These are phyloP conservation scores for Colletotrichum higginsianum DNA, from an alignment of 2,329 filamentous ascomycete genomes.

Conservation along the genomic window DNA sequence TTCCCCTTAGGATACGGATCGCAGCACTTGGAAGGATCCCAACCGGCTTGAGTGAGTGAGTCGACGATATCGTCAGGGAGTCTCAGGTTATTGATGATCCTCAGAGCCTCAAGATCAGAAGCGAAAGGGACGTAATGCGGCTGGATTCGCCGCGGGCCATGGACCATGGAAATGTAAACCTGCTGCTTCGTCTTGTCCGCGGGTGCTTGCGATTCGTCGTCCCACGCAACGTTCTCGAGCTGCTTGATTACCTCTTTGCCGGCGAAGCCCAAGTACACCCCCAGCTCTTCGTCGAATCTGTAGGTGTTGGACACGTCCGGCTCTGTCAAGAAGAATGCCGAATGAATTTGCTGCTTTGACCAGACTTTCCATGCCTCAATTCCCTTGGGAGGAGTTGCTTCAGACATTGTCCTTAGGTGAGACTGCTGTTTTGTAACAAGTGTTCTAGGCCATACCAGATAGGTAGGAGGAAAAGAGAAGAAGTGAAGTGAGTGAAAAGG, in stretches of 20 bases:
- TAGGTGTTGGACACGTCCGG: neutral
- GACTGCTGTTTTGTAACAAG: neutral
- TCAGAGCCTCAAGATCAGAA: neutral
- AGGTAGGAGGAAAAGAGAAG: neutral
- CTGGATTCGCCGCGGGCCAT: neutral
- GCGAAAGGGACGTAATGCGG: neutral
- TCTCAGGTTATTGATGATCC: neutral
- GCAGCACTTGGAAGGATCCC: neutral
- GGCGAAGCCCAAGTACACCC: neutral
- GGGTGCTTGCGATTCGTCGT: neutral
- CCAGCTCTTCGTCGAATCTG: conserved; percentile 2
- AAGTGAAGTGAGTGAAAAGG: neutral
- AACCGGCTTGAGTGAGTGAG: neutral
- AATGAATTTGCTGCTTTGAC: neutral
- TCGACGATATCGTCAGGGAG: neutral
- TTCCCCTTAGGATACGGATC: neutral
- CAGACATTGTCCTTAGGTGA: neutral
- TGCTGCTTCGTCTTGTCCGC: neutral
- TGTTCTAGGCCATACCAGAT: neutral
- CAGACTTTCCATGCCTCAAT: neutral
- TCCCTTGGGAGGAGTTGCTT: neutral
- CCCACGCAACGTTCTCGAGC: neutral
- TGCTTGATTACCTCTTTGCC: neutral
- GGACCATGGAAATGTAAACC: neutral
- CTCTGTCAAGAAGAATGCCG: neutral